Evolutionary conservation across 768 basidiomycete species (phyloP), one percentile per base, ranked within the genome.

Genomic region (Russula ochroleuca): DNA sequence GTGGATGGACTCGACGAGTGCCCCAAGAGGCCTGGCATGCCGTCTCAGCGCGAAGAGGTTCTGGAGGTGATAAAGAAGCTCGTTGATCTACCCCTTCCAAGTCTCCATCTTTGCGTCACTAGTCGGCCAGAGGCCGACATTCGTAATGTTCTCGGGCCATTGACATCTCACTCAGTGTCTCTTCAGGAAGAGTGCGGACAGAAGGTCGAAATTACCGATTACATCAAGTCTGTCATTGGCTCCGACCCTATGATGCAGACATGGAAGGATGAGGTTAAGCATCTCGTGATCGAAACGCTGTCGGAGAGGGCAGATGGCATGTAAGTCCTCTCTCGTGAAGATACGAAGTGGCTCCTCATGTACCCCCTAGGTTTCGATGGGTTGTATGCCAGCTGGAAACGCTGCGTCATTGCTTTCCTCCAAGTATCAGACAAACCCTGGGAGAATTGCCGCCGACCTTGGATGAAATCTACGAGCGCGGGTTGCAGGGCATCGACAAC

Each of bases 371-470:
- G 48, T 59, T 59, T 33, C 45, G 57, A 47, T 58, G 41, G 40
- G 57, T 33, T 33, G 48, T 28, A 17, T 58, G 57, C 21, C 58
- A 49, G 17, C 48, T 59, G n/a, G 58, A 59, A 19, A 49, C 33
- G n/a, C 48, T 59, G 33, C 58, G 48, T 25, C 17, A 9, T n/a
- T 59, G 58, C 47, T 17, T 48, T 28, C 48, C 48, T 5, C 21
- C n/a, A 14, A 25, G 47, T 48, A 41, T 59, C 48, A 17, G 35
- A n/a, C 35, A 11, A 28, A 49, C 23, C 48, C 38, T 59, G 17
- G 35, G 50, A 8, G 33, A 31, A 15, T 23, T 59, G 19, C 58
- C 58, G 7, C 15, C 28, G 19, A 59, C 47, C 23, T 41, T 59
- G 35, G 58, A 59, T 37, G 58, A 59, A 17, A 59, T 48, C 2